Evolutionary conservation across 805 yeast genomes (phyloP).

Genomic region (Kregervanrija fluxuum): DNA sequence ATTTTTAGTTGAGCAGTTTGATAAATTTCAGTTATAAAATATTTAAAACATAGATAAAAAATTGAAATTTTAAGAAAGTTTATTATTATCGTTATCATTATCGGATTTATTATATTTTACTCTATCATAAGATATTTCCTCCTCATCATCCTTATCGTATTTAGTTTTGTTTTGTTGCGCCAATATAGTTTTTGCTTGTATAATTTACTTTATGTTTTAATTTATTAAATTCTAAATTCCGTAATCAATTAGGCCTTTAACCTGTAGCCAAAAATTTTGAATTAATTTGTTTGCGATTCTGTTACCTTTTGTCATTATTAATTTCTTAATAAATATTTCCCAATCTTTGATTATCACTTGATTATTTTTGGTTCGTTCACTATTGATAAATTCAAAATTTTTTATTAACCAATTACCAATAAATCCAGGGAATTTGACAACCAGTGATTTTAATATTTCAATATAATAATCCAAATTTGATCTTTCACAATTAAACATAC

Average conservation of each 20-base stretch:
- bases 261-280: conserved; percentile 57
- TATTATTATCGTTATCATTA: background rate
- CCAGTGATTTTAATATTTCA: conserved; percentile 38
- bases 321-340: conserved; percentile 44
- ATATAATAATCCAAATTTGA: conserved; percentile 56
- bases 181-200: background rate
- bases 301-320: conserved; percentile 59
- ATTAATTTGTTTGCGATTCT: conserved; percentile 50
- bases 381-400: conserved; percentile 23
- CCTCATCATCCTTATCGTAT: too few relatives aligned
- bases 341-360: conserved; percentile 25
- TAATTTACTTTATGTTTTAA: background rate
- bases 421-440: conserved; percentile 29
- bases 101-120: background rate
- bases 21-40: conserved; percentile 23
- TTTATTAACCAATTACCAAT: conserved; percentile 42
- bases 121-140: background rate
- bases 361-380: conserved; percentile 16
- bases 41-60: background rate
- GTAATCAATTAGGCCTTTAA: conserved; percentile 48
- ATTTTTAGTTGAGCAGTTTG: conserved; percentile 41
- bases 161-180: background rate
- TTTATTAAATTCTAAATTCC: conserved; percentile 4
- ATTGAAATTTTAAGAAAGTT: too few relatives aligned
- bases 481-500: conserved; percentile 44